Base-by-base conservation (phyloP, 495 filamentous ascomycete genomes). In the Durotheca rogersii region DNA sequence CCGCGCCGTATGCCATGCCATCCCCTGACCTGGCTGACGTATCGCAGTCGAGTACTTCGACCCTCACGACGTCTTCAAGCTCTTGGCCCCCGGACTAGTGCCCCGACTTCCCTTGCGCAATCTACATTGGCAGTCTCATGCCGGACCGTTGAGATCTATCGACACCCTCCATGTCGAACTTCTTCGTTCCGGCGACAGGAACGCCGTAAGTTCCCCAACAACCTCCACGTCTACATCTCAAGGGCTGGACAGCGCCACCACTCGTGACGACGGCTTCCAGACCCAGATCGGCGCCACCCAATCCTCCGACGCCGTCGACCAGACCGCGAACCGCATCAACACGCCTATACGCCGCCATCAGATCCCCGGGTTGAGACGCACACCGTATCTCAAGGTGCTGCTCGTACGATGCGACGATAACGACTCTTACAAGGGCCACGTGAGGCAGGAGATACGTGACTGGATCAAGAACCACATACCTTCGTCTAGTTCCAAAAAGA, bases 101-200 rank as follows among this genome's bases (percentile, higher is more conserved):
- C 71, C 84, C 38, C 85, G 89, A 32, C 78, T 98, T 3, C 93
- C 93, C 7, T 76, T 98, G n/a, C 85, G 83, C 43, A 92, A 96
- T 64, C 83, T 98, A 35, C 87, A 96, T 64, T 98, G 93, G 93
- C 93, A 95, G 67, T 95, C 94, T 5, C 86, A 93, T 36, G 84
- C 84, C 18, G 85, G 93, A 7, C 92, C 94, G 7, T 73, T 95
- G 30, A 84, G 93, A 39, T 95, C 92, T 18, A 97, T 98, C 67
- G 84, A 86, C 62, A 89, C 90, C 35, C 81, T 98, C 30, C 89
- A 95, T 60, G 81, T 96, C 60, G 90, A 94, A 37, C 83, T 97
- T 50, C 74, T 90, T 9, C 83, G 86, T 2, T 77, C 75, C 25
- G 70, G 66, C 27, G 60, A 62, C 40, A 62, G 68, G 38, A 54